A percentile compares a stretch with the other conserved stretches of the same genome.
Conservation (phyloP, 768 basidiomycete species). For the Suillus variegatus region DNA sequence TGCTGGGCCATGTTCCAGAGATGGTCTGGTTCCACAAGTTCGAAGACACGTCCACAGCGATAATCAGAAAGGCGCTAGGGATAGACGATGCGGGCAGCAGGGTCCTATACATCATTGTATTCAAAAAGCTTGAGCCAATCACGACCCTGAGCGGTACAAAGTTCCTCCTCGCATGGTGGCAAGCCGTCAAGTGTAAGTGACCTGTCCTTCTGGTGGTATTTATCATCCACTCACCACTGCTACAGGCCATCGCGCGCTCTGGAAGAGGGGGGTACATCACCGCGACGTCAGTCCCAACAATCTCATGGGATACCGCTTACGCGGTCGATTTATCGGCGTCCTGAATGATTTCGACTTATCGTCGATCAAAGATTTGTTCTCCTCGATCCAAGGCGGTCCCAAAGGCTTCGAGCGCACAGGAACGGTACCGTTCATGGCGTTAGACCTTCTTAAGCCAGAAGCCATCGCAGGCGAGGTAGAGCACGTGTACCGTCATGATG, state of each 20-base stretch:
- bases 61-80: too few relatives aligned
- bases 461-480: too few relatives aligned
- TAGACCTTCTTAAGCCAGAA: too few relatives aligned
- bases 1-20: constrained; percentile 2
- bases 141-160: not conserved
- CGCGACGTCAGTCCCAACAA: not conserved
- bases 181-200: not conserved
- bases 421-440: too few relatives aligned
- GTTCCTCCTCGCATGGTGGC: not conserved
- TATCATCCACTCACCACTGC: not conserved
- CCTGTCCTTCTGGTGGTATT: not conserved
- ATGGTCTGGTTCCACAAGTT: not conserved
- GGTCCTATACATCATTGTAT: not conserved
- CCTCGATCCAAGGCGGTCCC: too few relatives aligned
- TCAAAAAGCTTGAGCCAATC: not conserved
- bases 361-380: too few relatives aligned
- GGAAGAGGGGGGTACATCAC: not conserved
- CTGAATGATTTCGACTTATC: not conserved
- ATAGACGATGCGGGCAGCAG: not conserved
- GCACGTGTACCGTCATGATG: too few relatives aligned
- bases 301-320: not conserved
- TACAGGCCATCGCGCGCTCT: not conserved
- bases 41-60: not conserved
- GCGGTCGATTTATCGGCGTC: not conserved
- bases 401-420: too few relatives aligned